Evolutionary conservation across 768 basidiomycete genomes (phyloP).

Genomic region (Kwoniella europaea): DNA sequence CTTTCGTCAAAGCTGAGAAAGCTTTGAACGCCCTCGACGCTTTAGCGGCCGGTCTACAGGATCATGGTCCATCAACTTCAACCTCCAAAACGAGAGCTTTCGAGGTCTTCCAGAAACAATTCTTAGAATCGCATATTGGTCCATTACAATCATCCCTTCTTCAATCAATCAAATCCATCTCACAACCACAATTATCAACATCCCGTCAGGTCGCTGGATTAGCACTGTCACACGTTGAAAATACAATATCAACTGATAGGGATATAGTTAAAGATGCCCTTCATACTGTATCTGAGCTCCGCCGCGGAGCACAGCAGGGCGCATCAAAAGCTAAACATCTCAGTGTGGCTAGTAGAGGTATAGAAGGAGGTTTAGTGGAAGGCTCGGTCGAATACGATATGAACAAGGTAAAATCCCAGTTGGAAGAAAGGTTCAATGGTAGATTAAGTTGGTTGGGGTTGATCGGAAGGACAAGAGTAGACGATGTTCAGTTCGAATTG

Average conservation of each 20-base stretch:
- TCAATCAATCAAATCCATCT: not conserved
- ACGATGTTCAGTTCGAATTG: constrained; percentile 47
- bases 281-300: constrained; percentile 27
- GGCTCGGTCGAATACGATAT: constrained; percentile 41
- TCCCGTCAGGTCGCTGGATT: constrained; percentile 13
- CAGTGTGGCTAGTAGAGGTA: constrained; percentile 34
- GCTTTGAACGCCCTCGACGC: constrained; percentile 34
- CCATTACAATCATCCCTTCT: constrained; percentile 25
- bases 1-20: constrained; percentile 30
- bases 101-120: constrained; percentile 31
- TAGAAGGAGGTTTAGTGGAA: constrained; percentile 33
- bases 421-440: constrained; percentile 27
- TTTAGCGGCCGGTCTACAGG: constrained; percentile 22
- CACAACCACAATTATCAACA: constrained; percentile 18
- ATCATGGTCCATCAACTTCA: constrained; percentile 14
- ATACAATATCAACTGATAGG: constrained; percentile 21
- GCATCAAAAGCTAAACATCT: constrained; percentile 34
- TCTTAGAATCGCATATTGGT: constrained; percentile 26
- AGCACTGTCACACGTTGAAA: constrained; percentile 22
- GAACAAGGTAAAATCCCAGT: not conserved
- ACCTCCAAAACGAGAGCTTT: constrained; percentile 17
- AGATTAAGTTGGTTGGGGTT: constrained; percentile 45
- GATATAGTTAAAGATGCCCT: constrained; percentile 18
- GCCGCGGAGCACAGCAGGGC: constrained; percentile 13
- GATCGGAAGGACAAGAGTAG: constrained; percentile 36